phyloP scores from a whole-genome alignment of 78 protist genomes.

The Trichosphaerium sp. region DNA sequence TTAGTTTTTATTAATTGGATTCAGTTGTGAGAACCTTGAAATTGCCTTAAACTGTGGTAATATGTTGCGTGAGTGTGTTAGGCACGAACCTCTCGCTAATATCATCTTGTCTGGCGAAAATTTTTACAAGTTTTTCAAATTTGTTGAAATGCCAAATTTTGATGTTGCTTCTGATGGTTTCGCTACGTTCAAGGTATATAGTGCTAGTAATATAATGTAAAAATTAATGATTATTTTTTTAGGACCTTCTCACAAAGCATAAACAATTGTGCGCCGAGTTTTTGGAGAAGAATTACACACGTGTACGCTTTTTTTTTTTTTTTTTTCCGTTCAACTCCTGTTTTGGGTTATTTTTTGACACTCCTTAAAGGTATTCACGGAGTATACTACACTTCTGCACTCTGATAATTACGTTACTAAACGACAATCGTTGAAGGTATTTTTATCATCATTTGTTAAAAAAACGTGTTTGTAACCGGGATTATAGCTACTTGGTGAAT shows the following conservation, averaged over 20 bases:
- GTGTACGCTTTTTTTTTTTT: too few relatives aligned
- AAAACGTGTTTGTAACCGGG: not conserved
- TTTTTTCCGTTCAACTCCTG: too few relatives aligned
- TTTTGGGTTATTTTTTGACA: too few relatives aligned
- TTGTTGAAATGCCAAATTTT: conserved; percentile 65
- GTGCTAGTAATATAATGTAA: not conserved
- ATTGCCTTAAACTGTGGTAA: conserved; percentile 70
- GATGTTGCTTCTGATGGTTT: conserved; percentile 91
- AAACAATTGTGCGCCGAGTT: conserved; percentile 57
- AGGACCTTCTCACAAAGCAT: conserved; percentile 76
- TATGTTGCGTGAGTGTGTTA: conserved; percentile 78
- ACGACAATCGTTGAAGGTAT: conserved; percentile 79
- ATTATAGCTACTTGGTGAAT: conserved; percentile 78
- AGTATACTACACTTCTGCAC: conserved; percentile 39
- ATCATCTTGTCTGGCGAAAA: conserved; percentile 17
- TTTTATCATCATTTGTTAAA: not conserved
- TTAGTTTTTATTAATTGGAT: not conserved
- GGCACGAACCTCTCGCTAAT: conserved; percentile 57
- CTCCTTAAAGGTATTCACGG: conserved; percentile 33
- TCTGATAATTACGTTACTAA: conserved; percentile 79
- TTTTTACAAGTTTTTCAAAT: conserved; percentile 53
- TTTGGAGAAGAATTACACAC: conserved; percentile 54
- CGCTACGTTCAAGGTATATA: conserved; percentile 57
- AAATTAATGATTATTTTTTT: not conserved
- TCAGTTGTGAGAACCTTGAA: conserved; percentile 45